Evolutionary conservation across 768 basidiomycete genomes (phyloP), one percentile per base, ranked within the genome.

Genomic region (Serendipita sp.): DNA sequence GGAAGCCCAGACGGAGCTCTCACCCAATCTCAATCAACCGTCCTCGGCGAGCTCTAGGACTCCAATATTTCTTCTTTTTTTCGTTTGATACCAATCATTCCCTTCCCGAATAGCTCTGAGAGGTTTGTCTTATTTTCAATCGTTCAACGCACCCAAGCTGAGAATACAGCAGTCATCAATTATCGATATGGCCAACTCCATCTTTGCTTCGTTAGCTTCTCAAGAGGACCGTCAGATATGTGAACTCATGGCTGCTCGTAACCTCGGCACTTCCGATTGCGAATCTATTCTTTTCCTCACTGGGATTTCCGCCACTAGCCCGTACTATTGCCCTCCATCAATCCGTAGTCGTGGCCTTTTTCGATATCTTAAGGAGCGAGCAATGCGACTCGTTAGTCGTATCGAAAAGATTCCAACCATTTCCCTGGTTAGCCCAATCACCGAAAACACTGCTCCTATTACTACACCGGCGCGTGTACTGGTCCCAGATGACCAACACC

Each of bases 181-280:
- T 32, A 18, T 8, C 0, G 16, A 30, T 10, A 60, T 38, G 36
- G 16, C 36, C 28, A 11, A 16, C 10, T 36, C 56, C 36, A 60
- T 60, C n/a, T 60, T 60, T n/a, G 16, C 56, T n/a, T n/a, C 18
- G 8, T n/a, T 18, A 30, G 11, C 28, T 35, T 34, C 56, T 34
- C 28, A 32, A 32, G 56, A 60, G 36, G 56, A 60, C 8, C 56
- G 56, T 60, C 56, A 60, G 35, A 36, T 60, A n/a, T 60, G 56
- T 35, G 56, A 60, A 38, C 28, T 4, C 36, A 60, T 60, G 56
- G 56, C 36, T 4, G 23, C 56, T 23, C 23, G 36, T n/a, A 60
- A 60, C 16, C 34, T 60, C 16, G 18, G 16, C 16, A n/a, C 35
- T 16, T 23, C 18, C 34, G 28, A 60, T 1, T 38, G 56, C 56